Evolutionary conservation across 2,329 filamentous ascomycete species (phyloP), one percentile per base, ranked within the genome.

Genomic region (Cladosporium velox): DNA sequence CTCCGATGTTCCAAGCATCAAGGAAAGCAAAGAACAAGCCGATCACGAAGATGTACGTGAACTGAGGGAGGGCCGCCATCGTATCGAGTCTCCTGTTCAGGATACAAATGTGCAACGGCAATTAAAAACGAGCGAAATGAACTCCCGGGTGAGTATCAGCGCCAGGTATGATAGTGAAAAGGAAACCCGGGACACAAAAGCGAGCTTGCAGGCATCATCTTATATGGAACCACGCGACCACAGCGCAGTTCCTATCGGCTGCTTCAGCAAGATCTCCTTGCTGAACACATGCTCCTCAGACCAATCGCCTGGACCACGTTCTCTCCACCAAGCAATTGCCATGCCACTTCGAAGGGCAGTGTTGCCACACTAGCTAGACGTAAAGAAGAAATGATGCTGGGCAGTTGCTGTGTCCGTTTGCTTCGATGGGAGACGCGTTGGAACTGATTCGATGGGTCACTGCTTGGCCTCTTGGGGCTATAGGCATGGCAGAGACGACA

Each of bases 1-100:
- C 79, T 79, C 84, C 86, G 66, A 87, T 87, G 71, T 87, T 88
- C 85, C 85, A 89, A 59, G 87, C 86, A 74, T 88, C 87, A 26
- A 89, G 83, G 73, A 86, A 87, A 67, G 87, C 85, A 75, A 89
- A 89, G 64, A 88, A 81, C 68, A 85, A 84, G 75, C 84, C 86
- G 58, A 88, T 81, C 70, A 85, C 87, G 68, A 88, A 85, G 67
- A 88, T 81, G 73, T 87, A 88, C 75, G 87, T 83, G 66, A 82
- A 88, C 71, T 88, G 82, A 64, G 81, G 79, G 57, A 85, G 72
- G 55, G 72, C 73, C 34, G 70, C 71, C 77, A 79, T 79, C 34
- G 65, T 66, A 35, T 30, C 49, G 67, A 38, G 44, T 61, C 30
- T 61, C 49, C 15, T 57, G 30, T 21, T 12, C 12, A 63, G 38